Base-by-base conservation (phyloP, 257 asterid species). In the Primulina eburnea region DNA sequence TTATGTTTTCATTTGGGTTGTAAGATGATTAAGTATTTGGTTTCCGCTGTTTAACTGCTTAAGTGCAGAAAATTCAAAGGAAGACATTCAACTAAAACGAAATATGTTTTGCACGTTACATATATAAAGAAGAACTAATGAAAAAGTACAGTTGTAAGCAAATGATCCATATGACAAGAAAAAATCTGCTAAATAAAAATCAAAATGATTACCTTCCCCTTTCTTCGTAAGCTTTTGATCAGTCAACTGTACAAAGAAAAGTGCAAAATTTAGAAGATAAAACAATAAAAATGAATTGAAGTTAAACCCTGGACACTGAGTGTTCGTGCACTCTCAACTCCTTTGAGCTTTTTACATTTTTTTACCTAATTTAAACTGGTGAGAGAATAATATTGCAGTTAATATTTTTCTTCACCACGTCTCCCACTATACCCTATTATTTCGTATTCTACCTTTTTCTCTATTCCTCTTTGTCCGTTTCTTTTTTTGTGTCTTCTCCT, bases 141-240 rank as follows among this genome's bases (percentile, higher is more conserved):
- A 12, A 47, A 40, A 14, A 14, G 55, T 12, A 4, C 55, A 47
- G 53, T 12, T 4, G 18, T 4, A 14, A 47, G 47, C 2, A 5
- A 12, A 14, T 47, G 16, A 11, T 40, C 52, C 14, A 47, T 14
- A 47, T 14, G 9, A 14, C 55, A 26, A 2, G 34, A 59, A 60
- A n/a, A 35, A 43, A 18, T 3, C 26, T 29, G 8, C 35, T 33
- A 18, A 50, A 14, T 16, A 1, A 17, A 20, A 61, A 70, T 24
- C 12, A 14, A 35, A 59, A 71, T 70, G 5, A 38, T 65, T 85
- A 91, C 97, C 97, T 92, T 92, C 95, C 77, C 88, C 97, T 79
- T 77, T 85, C 74, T 75, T 87, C 5, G 93, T 29, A 74, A 92
- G 75, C 81, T 85, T 87, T 65, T 76, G 83, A 68, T 92, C 97